Evolutionary conservation across 768 basidiomycete genomes (phyloP), one percentile per base, ranked within the genome.

Genomic region (Tricholoma matsutake): DNA sequence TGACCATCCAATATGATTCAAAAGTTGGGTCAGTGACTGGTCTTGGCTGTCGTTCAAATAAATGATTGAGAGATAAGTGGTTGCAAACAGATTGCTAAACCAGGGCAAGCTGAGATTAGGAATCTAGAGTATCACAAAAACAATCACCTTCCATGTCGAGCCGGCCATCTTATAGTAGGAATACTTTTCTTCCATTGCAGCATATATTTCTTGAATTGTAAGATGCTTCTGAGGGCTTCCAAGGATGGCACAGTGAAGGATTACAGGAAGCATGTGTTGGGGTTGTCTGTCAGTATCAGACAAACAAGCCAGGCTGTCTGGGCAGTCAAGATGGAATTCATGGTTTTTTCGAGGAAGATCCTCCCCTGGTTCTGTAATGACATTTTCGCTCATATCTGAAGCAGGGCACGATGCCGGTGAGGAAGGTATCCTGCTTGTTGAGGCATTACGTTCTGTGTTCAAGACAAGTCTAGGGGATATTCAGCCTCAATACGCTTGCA

Each of bases 1-100:
- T 92, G n/a, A 93, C 91, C 35, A 90, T 92, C 91, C 91, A 93
- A 69, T 93, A 92, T 10, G 91, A 92, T 20, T 91, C 91, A 70
- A 92, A 91, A 14, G 91, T 91, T 10, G 91, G 91, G 71, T 92
- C 91, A 31, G 90, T 90, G 9, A 89, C 88, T 7, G 91, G 91
- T 54, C 91, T 83, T 18, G 88, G 87, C 66, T 91, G 89, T 54
- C 90, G 83, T 71, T 93, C 91, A 67, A 93, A 93, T 4, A 93
- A 75, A 35, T 89, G 84, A 73, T 92, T 92, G 55, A 92, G 75
- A 10, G 91, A 92, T 37, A 93, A 79, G 73, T 92, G 91, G 63
- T 93, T 91, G 60, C 91, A 83, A 59, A 93, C 91, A 43, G 91
- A 93, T 91, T 93, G 91, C 91, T 93, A 65, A 39, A 41, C 54